Evolutionary conservation across 768 basidiomycete species (phyloP).

Genomic region (Lactifluus hygrophoroides): DNA sequence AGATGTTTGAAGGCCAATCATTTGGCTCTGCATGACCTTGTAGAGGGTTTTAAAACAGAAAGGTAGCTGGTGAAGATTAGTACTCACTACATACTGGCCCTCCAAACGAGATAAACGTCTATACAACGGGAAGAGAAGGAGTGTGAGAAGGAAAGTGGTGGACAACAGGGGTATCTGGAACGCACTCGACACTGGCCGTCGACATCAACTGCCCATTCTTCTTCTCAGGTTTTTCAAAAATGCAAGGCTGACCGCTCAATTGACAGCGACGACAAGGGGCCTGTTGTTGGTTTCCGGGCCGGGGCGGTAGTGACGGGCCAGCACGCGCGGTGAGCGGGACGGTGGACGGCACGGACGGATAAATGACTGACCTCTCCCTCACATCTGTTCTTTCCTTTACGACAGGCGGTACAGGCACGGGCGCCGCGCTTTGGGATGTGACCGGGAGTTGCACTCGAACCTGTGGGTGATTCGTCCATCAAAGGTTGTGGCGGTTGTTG

Average conservation of each 20-base stretch:
- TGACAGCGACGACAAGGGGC: conserved; percentile 88
- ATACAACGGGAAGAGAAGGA: conserved; percentile 12
- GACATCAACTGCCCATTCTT: conserved; percentile 56
- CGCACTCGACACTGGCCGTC: conserved; percentile 67
- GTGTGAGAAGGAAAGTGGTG: conserved; percentile 9
- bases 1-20: conserved; percentile 91
- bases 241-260: conserved; percentile 66
- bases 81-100: conserved; percentile 70
- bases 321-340: conserved; percentile 37
- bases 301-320: conserved; percentile 72
- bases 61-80: background rate
- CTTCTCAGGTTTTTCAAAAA: conserved; percentile 91
- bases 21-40: conserved; percentile 87
- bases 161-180: conserved; percentile 24
- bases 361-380: conserved; percentile 69
- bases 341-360: conserved; percentile 22
- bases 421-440: conserved; percentile 89
- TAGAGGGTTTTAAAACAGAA: conserved; percentile 2
- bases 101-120: conserved; percentile 80
- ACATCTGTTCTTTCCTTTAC: conserved; percentile 89
- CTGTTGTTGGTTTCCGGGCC: conserved; percentile 42
- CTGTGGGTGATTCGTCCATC: conserved; percentile 23
- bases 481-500: conserved; percentile 22
- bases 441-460: conserved; percentile 28
- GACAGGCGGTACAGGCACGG: conserved; percentile 79